Evolutionary conservation across 208 protist species (phyloP), one percentile per base, ranked within the genome.

Genomic region (Angomonas desouzai): DNA sequence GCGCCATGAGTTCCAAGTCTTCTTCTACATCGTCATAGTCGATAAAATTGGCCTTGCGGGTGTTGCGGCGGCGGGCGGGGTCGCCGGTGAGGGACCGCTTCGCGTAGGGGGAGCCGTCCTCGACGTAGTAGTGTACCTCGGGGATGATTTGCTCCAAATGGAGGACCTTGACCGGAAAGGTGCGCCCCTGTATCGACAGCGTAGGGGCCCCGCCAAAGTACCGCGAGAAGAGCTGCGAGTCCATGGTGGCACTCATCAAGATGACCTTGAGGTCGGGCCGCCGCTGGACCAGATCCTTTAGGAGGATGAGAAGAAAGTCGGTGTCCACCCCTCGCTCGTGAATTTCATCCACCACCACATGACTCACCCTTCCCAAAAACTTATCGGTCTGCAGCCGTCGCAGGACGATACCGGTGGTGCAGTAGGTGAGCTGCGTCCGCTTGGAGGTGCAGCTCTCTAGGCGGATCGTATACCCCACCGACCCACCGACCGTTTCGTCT

Each of bases 291-390:
- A 97, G 69, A 43, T 98, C 90, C 22, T 83, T 79, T 36, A 98
- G 71, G 4, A 98, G 75, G 36, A 97, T 94, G 16, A 98, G 81
- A 28, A 98, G 73, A 66, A 98, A 96, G 83, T 98, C 96, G 16
- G 83, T 97, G 67, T 98, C 88, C 3, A 99, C 93, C 16, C 98
- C 98, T 40, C 96, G 85, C 80, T 98, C 96, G 75, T 98, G 96
- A 45, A 98, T 96, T 61, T 98, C 96, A 73, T 98, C 96, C 45
- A 98, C 91, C 23, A 98, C 83, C 23, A 98, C 82, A 73, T 97
- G 93, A 53, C 85, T 96, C 10, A 98, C 89, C 45, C 74, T 68
- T 23, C 79, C 78, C 23, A 98, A 72, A 55, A 86, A 90, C 55
- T 90, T 89, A 68, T 97, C 87, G 3, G 83, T 79, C 68, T 97